A percentile compares a stretch with the other conserved stretches of the same genome.
Conservation (phyloP, 73 alveolate genomes). For the Symbiodinium pilosum region DNA sequence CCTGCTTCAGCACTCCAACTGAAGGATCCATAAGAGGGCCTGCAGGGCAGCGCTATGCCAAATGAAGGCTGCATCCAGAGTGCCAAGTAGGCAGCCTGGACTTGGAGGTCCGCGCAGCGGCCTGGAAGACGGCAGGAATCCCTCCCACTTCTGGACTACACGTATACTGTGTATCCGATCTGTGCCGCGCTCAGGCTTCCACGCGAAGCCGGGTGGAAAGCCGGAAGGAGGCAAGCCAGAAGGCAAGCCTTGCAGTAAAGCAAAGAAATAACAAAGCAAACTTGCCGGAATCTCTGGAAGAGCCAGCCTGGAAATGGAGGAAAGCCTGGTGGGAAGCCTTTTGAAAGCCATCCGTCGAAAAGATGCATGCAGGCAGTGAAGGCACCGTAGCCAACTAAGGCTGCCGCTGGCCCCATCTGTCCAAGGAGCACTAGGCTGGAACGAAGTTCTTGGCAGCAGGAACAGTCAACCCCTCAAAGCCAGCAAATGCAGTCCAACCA, state of each 20-base stretch:
- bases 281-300: too few species aligned
- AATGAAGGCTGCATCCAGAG: too few species aligned
- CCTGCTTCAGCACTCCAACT: neutral
- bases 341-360: too few species aligned
- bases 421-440: neutral
- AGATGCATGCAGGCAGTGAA: too few species aligned
- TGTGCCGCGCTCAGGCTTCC: neutral
- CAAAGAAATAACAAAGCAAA: too few species aligned
- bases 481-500: neutral
- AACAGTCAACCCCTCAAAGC: too few species aligned
- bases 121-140: neutral
- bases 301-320: slow-evolving; percentile 13
- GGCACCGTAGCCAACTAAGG: too few species aligned
- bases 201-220: slow-evolving; percentile 74
- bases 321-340: slow-evolving; percentile 68
- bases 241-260: slow-evolving; percentile 17
- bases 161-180: too few species aligned
- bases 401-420: neutral
- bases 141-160: too few species aligned
- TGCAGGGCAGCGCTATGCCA: too few species aligned
- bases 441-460: neutral
- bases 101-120: slow-evolving; percentile 1
- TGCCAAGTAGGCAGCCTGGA: too few species aligned
- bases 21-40: neutral
- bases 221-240: neutral